These are phyloP conservation scores for Salvia hispanica DNA, from an alignment of 257 asterid species.

Conservation along the genomic window DNA sequence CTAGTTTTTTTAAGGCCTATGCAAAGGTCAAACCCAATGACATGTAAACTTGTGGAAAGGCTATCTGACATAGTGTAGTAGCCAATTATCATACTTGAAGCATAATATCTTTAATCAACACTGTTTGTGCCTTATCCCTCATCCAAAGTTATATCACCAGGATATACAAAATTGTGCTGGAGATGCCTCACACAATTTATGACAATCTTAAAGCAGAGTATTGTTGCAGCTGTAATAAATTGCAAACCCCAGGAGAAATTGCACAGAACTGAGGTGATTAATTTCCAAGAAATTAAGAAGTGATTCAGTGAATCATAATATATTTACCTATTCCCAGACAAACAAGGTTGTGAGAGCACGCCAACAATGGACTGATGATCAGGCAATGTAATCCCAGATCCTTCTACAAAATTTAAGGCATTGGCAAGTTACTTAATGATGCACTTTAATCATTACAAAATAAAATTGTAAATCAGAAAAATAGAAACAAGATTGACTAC, in stretches of 20 bases:
- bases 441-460: constrained; percentile 22
- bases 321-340: constrained; percentile 79
- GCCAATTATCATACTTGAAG: no score
- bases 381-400: constrained; percentile 66
- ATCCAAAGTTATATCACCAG: not conserved
- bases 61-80: constrained; percentile 16
- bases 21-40: not conserved
- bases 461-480: constrained; percentile 5
- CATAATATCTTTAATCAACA: no score
- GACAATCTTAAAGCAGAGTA: constrained; percentile 19
- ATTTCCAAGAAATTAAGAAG: constrained; percentile 17
- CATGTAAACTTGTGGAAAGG: constrained; percentile 10
- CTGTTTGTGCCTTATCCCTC: no score
- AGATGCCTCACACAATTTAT: constrained; percentile 17
- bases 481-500: constrained; percentile 3
- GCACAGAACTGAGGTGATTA: constrained; percentile 7
- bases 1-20: not conserved
- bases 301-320: not conserved
- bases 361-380: constrained; percentile 81
- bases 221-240: not conserved
- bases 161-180: constrained; percentile 14
- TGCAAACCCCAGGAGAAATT: not conserved
- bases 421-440: constrained; percentile 7
- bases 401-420: constrained; percentile 55
- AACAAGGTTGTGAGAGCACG: constrained; percentile 78